Percentiles rank a stretch among this genome's conserved stretches.
These are phyloP conservation scores for Fusarium sp. DNA, from an alignment of 2,329 filamentous ascomycete species.

Conservation along the genomic window DNA sequence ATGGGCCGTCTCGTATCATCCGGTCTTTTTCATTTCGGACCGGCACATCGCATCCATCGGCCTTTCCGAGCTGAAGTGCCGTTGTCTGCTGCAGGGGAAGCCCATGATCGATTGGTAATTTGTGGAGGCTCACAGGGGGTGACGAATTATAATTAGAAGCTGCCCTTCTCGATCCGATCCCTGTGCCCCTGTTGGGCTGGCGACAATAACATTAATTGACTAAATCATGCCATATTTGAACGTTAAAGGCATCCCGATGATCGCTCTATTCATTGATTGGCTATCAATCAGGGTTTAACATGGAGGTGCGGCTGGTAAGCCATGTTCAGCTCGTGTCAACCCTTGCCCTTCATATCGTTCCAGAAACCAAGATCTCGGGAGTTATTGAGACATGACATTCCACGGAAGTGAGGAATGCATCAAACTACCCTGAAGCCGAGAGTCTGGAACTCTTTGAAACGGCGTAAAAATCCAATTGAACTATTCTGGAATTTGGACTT, in stretches of 20 bases:
- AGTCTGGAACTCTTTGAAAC: neutral
- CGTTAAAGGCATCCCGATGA: neutral
- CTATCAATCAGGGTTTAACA: neutral
- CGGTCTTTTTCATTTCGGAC: neutral
- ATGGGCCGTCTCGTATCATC: neutral
- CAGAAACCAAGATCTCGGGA: neutral
- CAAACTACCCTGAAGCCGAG: neutral
- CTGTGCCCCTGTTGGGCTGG: neutral
- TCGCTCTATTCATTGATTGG: neutral
- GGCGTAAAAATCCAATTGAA: neutral
- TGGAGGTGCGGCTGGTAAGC: neutral
- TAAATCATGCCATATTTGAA: neutral
- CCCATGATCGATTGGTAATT: neutral
- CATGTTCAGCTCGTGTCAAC: neutral
- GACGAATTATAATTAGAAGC: neutral
- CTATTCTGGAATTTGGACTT: neutral
- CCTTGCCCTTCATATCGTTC: neutral
- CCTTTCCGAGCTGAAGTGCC: neutral
- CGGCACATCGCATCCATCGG: neutral
- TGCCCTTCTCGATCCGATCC: neutral
- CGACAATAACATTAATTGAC: neutral
- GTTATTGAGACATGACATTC: neutral
- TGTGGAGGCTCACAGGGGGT: neutral
- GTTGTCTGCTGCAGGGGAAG: neutral
- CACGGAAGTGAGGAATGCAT: neutral